Percentiles rank a stretch among this genome's conserved stretches.
phyloP scores from a whole-genome alignment of 2,329 filamentous ascomycete species.

The Cryoendolithus antarcticus region DNA sequence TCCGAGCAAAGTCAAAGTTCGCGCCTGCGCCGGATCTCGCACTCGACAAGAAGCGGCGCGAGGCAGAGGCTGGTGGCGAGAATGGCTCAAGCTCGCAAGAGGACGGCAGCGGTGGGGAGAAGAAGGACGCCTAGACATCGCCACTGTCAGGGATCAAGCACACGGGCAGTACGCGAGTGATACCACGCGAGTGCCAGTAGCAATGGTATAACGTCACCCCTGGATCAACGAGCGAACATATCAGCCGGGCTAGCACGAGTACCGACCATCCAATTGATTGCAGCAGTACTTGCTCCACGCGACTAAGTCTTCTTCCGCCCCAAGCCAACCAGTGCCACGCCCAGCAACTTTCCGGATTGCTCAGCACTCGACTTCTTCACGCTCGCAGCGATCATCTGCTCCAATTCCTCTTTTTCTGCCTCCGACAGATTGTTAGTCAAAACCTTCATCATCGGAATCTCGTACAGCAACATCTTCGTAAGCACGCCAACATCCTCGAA shows the following conservation, averaged over 20 bases:
- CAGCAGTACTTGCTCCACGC: background rate
- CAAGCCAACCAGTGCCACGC: conserved; percentile 15
- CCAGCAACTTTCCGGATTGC: conserved; percentile 15
- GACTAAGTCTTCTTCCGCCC: conserved; percentile 14
- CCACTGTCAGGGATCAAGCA: too few species aligned
- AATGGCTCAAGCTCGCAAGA: background rate
- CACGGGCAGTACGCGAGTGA: too few species aligned
- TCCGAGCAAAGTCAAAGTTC: conserved; percentile 30
- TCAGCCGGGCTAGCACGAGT: background rate
- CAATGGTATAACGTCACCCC: too few species aligned
- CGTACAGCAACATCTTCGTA: conserved; percentile 10
- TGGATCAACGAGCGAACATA: too few species aligned
- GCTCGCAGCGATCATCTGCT: conserved; percentile 9
- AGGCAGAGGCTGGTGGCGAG: conserved; percentile 16
- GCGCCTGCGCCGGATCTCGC: conserved; percentile 28
- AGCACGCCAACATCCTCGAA: conserved; percentile 7
- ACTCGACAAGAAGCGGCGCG: conserved; percentile 23
- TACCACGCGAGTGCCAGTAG: too few species aligned
- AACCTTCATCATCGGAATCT: conserved; percentile 15
- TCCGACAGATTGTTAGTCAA: conserved; percentile 10
- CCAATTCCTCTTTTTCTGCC: conserved; percentile 11
- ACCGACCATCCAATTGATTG: background rate
- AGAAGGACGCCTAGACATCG: too few species aligned
- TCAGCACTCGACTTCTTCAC: conserved; percentile 11
- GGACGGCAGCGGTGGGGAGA: background rate